These are phyloP conservation scores for Tylopilus orsonianus DNA, from an alignment of 1,284 basidiomycete genomes.

Conservation along the genomic window DNA sequence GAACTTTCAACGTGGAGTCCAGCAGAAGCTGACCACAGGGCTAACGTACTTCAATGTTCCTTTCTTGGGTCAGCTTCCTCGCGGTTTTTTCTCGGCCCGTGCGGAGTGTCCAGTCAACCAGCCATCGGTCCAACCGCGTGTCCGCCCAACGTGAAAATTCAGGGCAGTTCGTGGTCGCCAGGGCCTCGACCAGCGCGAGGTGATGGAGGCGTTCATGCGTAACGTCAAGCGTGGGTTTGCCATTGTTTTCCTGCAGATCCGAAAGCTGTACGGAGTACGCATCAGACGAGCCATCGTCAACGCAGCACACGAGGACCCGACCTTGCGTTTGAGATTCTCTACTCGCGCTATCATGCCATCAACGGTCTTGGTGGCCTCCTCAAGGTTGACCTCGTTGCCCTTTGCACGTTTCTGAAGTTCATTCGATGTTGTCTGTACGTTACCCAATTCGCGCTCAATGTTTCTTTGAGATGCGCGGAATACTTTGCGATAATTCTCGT, in stretches of 20 bases:
- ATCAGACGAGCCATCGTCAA: conserved; percentile 16
- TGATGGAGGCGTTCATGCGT: conserved; percentile 74
- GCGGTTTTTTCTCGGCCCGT: conserved; percentile 72
- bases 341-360: conserved; percentile 77
- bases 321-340: conserved; percentile 81
- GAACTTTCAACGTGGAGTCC: conserved; percentile 24
- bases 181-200: conserved; percentile 57
- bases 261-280: conserved; percentile 49
- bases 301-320: conserved; percentile 35
- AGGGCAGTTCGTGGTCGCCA: conserved; percentile 50
- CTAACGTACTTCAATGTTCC: conserved; percentile 63
- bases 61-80: conserved; percentile 64
- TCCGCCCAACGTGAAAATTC: conserved; percentile 78
- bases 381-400: conserved; percentile 39
- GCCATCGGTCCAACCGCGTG: conserved; percentile 82
- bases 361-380: conserved; percentile 60
- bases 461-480: conserved; percentile 79
- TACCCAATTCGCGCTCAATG: conserved; percentile 74
- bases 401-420: conserved; percentile 52
- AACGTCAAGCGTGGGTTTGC: conserved; percentile 66
- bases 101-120: conserved; percentile 90
- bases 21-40: conserved; percentile 15
- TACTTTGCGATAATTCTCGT: conserved; percentile 82
- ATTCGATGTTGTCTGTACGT: conserved; percentile 53
- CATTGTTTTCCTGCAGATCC: conserved; percentile 65